A percentile compares a stretch with the other conserved stretches of the same genome.
Conservation (phyloP, 192 early-diverging fungal species). For the Coemansia sp. region DNA sequence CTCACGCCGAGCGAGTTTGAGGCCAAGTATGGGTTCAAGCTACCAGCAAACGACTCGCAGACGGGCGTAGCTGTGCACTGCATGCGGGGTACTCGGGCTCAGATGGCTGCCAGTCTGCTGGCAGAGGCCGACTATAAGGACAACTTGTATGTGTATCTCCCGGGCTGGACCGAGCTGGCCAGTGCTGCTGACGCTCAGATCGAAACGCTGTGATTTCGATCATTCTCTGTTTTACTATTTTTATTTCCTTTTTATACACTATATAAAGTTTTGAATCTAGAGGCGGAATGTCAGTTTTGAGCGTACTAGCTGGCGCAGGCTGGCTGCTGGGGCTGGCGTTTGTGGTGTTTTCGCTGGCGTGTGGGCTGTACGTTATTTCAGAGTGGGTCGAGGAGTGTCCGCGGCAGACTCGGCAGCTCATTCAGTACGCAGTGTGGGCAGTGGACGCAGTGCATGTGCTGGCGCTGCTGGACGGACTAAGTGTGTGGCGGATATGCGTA, state of each 20-base stretch:
- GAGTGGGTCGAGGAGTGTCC: conserved; percentile 54
- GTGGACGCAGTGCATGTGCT: conserved; percentile 72
- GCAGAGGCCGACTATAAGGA: conserved; percentile 11
- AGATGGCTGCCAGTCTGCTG: conserved; percentile 12
- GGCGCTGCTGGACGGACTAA: conserved; percentile 76
- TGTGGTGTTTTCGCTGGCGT: conserved; percentile 41
- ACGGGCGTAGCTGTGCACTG: conserved; percentile 30
- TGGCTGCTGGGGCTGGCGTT: conserved; percentile 30
- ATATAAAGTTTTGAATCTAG: conserved; percentile 4
- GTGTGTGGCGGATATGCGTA: conserved; percentile 65
- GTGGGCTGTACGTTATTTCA: conserved; percentile 47
- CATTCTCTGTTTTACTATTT: background rate
- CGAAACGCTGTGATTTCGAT: background rate
- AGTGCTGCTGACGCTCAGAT: background rate
- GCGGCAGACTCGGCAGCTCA: conserved; percentile 28
- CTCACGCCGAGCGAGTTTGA: conserved; percentile 17
- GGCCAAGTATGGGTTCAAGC: conserved; percentile 17
- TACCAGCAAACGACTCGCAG: conserved; percentile 10
- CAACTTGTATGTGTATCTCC: conserved; percentile 30
- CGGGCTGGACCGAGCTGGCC: conserved; percentile 29
- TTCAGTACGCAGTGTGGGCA: conserved; percentile 45
- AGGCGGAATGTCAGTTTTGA: conserved; percentile 18
- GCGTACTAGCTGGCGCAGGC: conserved; percentile 18
- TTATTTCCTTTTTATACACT: background rate
- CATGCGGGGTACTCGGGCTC: conserved; percentile 24